Base-by-base conservation (phyloP, 208 protist genomes). In the Porcisia hertigi region DNA sequence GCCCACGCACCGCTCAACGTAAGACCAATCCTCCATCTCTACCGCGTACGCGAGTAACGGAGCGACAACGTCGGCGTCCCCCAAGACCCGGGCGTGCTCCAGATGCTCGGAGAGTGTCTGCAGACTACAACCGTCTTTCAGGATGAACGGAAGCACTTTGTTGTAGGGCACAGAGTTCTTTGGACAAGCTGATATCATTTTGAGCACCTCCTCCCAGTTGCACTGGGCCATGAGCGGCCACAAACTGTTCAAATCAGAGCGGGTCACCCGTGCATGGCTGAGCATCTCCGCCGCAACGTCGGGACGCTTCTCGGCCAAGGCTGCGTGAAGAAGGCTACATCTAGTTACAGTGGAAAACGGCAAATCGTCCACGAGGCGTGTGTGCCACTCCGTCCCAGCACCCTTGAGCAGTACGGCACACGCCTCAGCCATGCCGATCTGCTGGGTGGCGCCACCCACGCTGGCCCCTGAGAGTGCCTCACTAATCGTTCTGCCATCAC, bases 271-370 rank as follows among this genome's bases (percentile, higher is more conserved):
- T 53, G 90, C 80, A 66, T 90, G 77, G 55, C 85, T 89, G 79
- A 97, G 80, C 80, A 97, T 80, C 79, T 97, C 91, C 54, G 88
- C 72, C 67, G 91, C 93, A 25, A 97, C 90, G 69, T 97, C 93
- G 73, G 85, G 88, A 12, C 93, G 88, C 71, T 86, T 66, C 76
- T 85, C 76, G 54, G 73, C 65, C 20, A 97, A 82, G 11, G 93
- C 91, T 16, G 91, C 80, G 69, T 92, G 87, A 3, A 94, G 83
- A 20, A 97, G 83, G 78, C 94, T 97, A 66, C 80, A 87, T 16
- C 93, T 88, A 20, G 88, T 95, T 52, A 95, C 91, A n/a, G 89
- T 90, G 34, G 88, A 88, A 69, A 96, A 97, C 0, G 93, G 93
- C 8, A 93, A 84, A 64, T 82, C 84, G 45, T 97, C 89, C 30